A percentile compares a stretch with the other conserved stretches of the same genome.
phyloP scores from a whole-genome alignment of 805 yeast genomes.

The Saturnispora galanensis region DNA sequence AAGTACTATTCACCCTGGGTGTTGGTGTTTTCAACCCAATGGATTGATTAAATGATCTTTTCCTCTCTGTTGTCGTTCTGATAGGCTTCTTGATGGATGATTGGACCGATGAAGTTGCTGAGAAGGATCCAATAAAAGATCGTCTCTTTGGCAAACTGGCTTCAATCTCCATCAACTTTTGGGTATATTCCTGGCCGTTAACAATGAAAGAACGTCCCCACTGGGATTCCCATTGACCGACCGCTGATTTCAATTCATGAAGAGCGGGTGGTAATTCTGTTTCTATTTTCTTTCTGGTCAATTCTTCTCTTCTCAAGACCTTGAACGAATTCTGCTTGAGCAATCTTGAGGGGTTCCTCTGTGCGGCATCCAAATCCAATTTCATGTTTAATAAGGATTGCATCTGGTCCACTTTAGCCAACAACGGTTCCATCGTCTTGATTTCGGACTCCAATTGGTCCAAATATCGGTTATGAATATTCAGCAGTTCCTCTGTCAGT shows the following conservation, averaged over 20 bases:
- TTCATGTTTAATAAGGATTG: conserved; percentile 52
- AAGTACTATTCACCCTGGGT: background rate
- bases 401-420: conserved; percentile 47
- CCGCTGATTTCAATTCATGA: conserved; percentile 36
- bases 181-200: conserved; percentile 40
- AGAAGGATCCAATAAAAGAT: conserved; percentile 2
- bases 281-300: conserved; percentile 54
- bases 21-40: conserved; percentile 1
- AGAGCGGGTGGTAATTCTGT: conserved; percentile 60
- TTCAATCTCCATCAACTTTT: conserved; percentile 17
- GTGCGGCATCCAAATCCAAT: conserved; percentile 50
- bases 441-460: conserved; percentile 39
- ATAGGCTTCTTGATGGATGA: background rate
- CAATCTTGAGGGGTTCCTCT: conserved; percentile 73
- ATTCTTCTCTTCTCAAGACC: conserved; percentile 73
- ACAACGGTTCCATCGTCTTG: conserved; percentile 42
- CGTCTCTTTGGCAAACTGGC: conserved; percentile 10
- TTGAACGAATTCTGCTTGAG: conserved; percentile 68
- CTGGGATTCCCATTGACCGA: conserved; percentile 38
- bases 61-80: background rate
- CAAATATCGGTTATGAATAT: conserved; percentile 57
- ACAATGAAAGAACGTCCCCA: conserved; percentile 33
- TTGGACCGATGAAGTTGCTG: conserved; percentile 4
- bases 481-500: conserved; percentile 51
- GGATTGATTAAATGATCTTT: background rate